Evolutionary conservation across 2,329 filamentous ascomycete genomes (phyloP).

Genomic region (Sporothrix curviconia): DNA sequence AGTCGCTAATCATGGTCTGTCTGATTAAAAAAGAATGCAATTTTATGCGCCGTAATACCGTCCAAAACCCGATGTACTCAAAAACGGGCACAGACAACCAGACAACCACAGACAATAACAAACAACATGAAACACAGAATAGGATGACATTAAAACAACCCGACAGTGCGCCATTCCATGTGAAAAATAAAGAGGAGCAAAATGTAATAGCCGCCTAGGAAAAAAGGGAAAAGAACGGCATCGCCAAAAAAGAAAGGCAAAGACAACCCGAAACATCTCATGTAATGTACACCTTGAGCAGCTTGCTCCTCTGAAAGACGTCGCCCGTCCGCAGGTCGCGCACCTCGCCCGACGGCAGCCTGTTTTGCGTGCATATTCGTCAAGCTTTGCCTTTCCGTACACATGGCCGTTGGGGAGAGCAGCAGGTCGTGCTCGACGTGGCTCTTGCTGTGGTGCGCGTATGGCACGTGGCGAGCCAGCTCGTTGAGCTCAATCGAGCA

Average conservation of each 20-base stretch:
- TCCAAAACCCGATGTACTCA: background rate
- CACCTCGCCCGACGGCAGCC: constrained; percentile 60
- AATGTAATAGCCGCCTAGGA: background rate
- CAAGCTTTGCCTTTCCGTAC: constrained; percentile 69
- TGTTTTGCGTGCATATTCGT: constrained; percentile 72
- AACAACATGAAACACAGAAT: background rate
- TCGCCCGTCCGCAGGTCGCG: constrained; percentile 75
- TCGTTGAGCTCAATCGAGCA: constrained; percentile 94
- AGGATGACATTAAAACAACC: background rate
- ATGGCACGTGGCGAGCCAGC: constrained; percentile 80
- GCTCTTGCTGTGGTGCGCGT: constrained; percentile 91
- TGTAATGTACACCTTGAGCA: constrained; percentile 89
- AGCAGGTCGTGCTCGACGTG: constrained; percentile 83
- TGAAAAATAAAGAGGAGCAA: background rate
- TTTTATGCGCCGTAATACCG: background rate
- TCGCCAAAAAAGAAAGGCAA: background rate
- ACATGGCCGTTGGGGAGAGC: constrained; percentile 82
- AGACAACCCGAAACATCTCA: constrained; percentile 30
- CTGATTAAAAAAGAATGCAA: background rate
- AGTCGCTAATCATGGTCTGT: background rate
- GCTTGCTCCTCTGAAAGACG: constrained; percentile 51
- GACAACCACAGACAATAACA: no score
- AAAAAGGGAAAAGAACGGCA: background rate
- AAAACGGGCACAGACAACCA: no score
- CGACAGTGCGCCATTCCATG: background rate